Evolutionary conservation across 805 yeast genomes (phyloP).

Genomic region (Saccharomyces paradoxus): DNA sequence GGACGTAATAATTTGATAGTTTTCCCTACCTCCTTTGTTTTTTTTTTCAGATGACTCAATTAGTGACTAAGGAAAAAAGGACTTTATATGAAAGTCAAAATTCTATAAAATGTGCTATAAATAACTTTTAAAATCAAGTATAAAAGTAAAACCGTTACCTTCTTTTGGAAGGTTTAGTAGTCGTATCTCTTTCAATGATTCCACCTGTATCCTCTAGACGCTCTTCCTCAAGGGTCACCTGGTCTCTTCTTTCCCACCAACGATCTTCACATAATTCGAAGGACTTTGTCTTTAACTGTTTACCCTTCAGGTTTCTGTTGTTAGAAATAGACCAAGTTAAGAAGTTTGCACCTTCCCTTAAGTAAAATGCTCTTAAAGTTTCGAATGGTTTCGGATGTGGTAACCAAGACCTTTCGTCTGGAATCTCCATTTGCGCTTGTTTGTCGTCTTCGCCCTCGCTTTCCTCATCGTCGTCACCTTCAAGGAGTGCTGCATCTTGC

Average conservation of each 20-base stretch:
- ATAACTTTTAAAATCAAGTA: background rate
- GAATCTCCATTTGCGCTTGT: conserved; percentile 59
- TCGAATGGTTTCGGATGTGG: conserved; percentile 97
- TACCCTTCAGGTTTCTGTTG: conserved; percentile 80
- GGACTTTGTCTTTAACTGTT: conserved; percentile 77
- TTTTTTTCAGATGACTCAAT: background rate
- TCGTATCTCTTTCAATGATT: conserved; percentile 61
- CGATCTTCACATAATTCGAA: conserved; percentile 88
- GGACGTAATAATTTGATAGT: background rate
- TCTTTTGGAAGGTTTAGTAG: conserved; percentile 48
- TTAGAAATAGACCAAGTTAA: conserved; percentile 89
- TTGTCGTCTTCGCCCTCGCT: conserved; percentile 58
- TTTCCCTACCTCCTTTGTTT: background rate
- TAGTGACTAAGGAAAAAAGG: background rate
- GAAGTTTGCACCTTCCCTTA: conserved; percentile 78
- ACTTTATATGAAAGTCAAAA: background rate
- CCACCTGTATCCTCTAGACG: conserved; percentile 84
- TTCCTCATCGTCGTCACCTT: conserved; percentile 54
- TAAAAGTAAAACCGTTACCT: conserved; percentile 7
- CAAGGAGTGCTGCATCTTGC: conserved; percentile 35
- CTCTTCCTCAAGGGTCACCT: conserved; percentile 80
- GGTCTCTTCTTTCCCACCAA: conserved; percentile 98
- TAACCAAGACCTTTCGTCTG: conserved; percentile 92
- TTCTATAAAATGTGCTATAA: background rate
- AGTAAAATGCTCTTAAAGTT: conserved; percentile 70